These are phyloP conservation scores for Quercus tomentella DNA, from an alignment of 331 rosid genomes.

Conservation along the genomic window DNA sequence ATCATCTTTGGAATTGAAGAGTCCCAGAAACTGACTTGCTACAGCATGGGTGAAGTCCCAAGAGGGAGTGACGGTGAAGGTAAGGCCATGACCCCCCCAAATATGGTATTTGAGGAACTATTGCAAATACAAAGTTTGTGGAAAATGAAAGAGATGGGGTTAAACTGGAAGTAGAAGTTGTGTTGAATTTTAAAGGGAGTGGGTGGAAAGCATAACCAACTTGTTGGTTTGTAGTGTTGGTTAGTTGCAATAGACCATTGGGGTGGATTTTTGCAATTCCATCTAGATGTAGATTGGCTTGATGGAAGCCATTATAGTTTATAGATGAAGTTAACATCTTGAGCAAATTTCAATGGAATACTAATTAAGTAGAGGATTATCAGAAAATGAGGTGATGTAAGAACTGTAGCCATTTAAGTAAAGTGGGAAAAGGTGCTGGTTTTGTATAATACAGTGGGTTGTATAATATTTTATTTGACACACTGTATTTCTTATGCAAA, in stretches of 20 bases:
- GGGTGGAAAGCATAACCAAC: conserved; percentile 33
- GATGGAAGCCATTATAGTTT: neutral
- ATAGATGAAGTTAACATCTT: too few relatives aligned
- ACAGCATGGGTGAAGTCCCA: conserved; percentile 19
- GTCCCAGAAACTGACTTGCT: conserved; percentile 31
- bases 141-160: conserved; percentile 26
- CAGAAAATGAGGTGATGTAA: too few relatives aligned
- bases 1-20: conserved; percentile 21
- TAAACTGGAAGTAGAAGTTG: conserved; percentile 2
- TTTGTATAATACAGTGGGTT: too few relatives aligned
- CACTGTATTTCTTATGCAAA: too few relatives aligned
- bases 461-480: too few relatives aligned
- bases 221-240: too few relatives aligned
- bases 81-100: conserved; percentile 41
- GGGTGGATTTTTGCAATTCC: too few relatives aligned
- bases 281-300: neutral
- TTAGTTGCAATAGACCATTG: too few relatives aligned
- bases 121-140: conserved; percentile 40
- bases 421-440: too few relatives aligned
- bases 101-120: conserved; percentile 21
- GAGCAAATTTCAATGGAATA: too few relatives aligned
- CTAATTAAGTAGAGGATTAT: too few relatives aligned
- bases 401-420: too few relatives aligned
- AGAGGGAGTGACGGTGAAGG: conserved; percentile 36
- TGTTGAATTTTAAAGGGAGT: conserved; percentile 25